A percentile compares a stretch with the other conserved stretches of the same genome.
Evolutionary conservation across 345 rosid species (phyloP).

Genomic region (Eucalyptus polyanthemos): DNA sequence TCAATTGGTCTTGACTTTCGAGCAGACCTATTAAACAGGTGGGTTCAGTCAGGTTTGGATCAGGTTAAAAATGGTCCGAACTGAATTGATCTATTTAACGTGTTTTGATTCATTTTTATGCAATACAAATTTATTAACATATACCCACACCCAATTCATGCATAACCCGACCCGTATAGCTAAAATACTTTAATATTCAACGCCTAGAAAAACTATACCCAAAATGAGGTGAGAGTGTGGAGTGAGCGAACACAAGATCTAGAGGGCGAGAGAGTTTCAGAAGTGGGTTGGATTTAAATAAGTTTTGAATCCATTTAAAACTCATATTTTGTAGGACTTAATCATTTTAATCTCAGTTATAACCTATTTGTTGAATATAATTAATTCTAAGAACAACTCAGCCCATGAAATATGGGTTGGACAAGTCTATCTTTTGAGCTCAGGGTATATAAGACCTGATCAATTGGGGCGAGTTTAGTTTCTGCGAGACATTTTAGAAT

Average conservation of each 20-base stretch:
- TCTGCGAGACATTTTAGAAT: background rate
- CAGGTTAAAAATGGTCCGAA: background rate
- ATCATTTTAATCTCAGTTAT: background rate
- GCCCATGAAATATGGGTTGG: background rate
- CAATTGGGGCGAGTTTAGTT: background rate
- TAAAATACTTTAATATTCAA: too few relatives aligned
- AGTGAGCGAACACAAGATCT: background rate
- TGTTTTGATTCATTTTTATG: background rate
- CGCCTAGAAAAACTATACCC: background rate
- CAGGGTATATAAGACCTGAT: background rate
- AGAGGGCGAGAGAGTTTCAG: background rate
- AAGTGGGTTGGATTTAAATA: background rate
- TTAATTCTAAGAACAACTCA: too few relatives aligned
- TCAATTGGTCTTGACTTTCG: background rate
- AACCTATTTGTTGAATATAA: background rate
- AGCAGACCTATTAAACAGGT: background rate
- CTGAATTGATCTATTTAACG: too few relatives aligned
- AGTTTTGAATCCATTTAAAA: background rate
- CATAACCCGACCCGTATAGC: rapidly evolving
- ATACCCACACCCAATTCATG: background rate
- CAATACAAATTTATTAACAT: background rate
- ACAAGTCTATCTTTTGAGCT: background rate
- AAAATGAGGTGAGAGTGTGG: background rate
- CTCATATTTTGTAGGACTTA: background rate
- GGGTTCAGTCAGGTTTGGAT: background rate